A percentile compares a stretch with the other conserved stretches of the same genome.
Conservation (phyloP, 139 green algal genomes). For the Chlamydomonas applanata region DNA sequence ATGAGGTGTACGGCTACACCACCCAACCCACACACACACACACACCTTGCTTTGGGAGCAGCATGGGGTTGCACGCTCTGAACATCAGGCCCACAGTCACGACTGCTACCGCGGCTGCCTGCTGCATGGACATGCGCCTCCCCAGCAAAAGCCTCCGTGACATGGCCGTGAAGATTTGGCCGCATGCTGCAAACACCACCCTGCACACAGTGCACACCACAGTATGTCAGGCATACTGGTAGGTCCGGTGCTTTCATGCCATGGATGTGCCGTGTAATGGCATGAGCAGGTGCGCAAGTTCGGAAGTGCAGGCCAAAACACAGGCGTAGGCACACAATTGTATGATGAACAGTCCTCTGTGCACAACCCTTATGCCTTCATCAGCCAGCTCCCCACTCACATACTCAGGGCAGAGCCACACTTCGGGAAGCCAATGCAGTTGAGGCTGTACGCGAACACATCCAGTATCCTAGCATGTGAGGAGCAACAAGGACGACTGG, state of each 20-base stretch:
- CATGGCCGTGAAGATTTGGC: slow-evolving; percentile 29
- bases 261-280: no score
- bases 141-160: slow-evolving; percentile 8
- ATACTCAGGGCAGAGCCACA: slow-evolving; percentile 22
- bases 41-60: no score
- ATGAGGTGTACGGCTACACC: no score
- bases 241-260: no score
- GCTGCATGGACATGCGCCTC: slow-evolving; percentile 15
- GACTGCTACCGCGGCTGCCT: slow-evolving; percentile 7
- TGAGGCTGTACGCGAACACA: slow-evolving; percentile 20
- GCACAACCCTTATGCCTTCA: neutral
- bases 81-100: no score
- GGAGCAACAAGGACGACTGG: no score
- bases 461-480: slow-evolving; percentile 16
- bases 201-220: slow-evolving; percentile 1
- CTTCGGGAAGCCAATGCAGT: slow-evolving; percentile 27
- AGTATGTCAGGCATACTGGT: no score
- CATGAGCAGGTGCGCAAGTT: no score
- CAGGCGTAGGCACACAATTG: no score
- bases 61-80: no score
- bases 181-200: slow-evolving; percentile 29
- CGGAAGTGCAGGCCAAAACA: no score
- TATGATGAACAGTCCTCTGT: neutral
- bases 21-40: no score
- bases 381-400: neutral